A percentile compares a stretch with the other conserved stretches of the same genome.
These are phyloP conservation scores for Tylopilus sp. DNA, from an alignment of 768 basidiomycete genomes.

Conservation along the genomic window DNA sequence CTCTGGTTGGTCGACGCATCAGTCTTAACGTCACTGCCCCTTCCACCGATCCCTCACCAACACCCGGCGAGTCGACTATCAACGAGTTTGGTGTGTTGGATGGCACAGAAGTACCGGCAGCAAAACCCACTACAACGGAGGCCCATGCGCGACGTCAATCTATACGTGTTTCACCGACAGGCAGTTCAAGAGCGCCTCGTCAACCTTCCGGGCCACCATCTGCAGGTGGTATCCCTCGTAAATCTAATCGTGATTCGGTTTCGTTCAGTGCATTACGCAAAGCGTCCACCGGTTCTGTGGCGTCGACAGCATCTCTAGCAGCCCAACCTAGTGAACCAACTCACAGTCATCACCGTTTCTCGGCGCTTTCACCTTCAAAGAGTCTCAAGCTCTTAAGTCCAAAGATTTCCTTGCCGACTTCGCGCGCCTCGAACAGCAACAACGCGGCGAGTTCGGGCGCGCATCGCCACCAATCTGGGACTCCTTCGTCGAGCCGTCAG, in stretches of 20 bases:
- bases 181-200: constrained; percentile 59
- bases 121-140: constrained; percentile 36
- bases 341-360: constrained; percentile 62
- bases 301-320: constrained; percentile 57
- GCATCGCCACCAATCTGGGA: constrained; percentile 51
- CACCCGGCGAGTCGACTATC: constrained; percentile 40
- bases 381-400: constrained; percentile 78
- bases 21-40: constrained; percentile 58
- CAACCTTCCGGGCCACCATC: constrained; percentile 51
- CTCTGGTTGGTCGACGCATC: constrained; percentile 56
- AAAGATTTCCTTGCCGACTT: constrained; percentile 61
- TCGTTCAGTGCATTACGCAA: constrained; percentile 78
- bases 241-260: constrained; percentile 73
- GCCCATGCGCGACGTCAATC: constrained; percentile 49
- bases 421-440: constrained; percentile 49
- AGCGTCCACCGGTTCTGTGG: constrained; percentile 77
- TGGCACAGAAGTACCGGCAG: constrained; percentile 46
- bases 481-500: constrained; percentile 70
- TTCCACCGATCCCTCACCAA: constrained; percentile 67
- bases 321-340: constrained; percentile 39
- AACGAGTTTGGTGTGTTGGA: constrained; percentile 87
- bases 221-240: constrained; percentile 53
- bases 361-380: constrained; percentile 82
- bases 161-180: constrained; percentile 62
- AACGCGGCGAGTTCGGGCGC: constrained; percentile 36